Evolutionary conservation across 164 flowering plant genomes (phyloP), one percentile per base, ranked within the genome.

Genomic region (Buxus sempervirens): DNA sequence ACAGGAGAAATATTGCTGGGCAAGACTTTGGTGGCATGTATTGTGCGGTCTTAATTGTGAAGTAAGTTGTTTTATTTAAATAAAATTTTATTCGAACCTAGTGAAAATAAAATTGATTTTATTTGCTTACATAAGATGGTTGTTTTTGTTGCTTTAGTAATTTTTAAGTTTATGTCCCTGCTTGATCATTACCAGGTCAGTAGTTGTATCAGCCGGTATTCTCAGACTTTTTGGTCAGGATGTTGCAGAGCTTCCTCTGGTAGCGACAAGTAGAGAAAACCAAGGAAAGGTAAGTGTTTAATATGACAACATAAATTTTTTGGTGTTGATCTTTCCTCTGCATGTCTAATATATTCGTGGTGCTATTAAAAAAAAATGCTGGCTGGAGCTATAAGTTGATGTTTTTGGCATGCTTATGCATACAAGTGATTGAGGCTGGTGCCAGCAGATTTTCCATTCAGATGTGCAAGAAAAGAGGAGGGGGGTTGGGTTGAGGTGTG

Each of bases 181-280:
- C 58, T 72, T 25, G 32, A 41, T 69, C 42, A 42, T 38, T 84
- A 38, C 38, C 75, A 95, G 98, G 71, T 85, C 93, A 22, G 83
- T 85, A 23, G 93, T 92, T 51, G 97, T 88, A 65, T 95, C 97
- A 10, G 97, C 94, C 75, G 95, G 93, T 64, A 85, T 95, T 69
- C 82, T 95, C 20, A 78, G 99, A 75, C 72, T 95, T n/a, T 92
- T 95, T 80, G 94, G 94, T 19, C 78, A 67, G 59, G 90, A 85
- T 75, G 91, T 85, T 74, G 99, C 97, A 27, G 99, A 95, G 76
- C 93, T 95, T 72, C 99, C 99, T 69, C 54, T 95, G 55, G 97
- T 90, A 23, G 99, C 99, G 62, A 95, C 99, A 49, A 74, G 82
- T 67, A 85, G 83, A 78, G 81, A 80, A 70, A 75, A 79, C 78